Evolutionary conservation across 768 basidiomycete genomes (phyloP), one percentile per base, ranked within the genome.

Genomic region (Clitopilus passeckerianus): DNA sequence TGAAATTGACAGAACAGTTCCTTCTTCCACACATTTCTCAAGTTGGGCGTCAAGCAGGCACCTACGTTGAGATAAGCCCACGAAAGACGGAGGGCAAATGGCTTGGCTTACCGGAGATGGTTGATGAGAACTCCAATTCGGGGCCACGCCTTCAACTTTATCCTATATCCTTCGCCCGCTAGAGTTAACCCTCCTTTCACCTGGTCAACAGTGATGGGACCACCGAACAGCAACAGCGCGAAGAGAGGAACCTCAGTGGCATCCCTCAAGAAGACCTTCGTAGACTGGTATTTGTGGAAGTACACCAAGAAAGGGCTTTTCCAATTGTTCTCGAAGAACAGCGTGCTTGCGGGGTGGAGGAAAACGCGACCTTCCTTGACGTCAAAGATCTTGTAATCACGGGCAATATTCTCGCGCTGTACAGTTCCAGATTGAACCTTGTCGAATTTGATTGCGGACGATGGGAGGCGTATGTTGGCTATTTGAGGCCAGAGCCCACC

Each of bases 51-150:
- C 88, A 7, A 95, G 74, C 15, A 94, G 72, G 56, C 85, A 81
- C 54, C 92, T 89, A 63, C 3, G 58, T 54, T 16, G 6, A 15
- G 50, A 58, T 34, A 56, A 10, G 33, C 46, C 23, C n/a, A 34
- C 54, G 12, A 24, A 22, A 23, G 27, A 41, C 18, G n/a, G 22
- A 22, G n/a, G 6, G 24, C 46, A 53, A 24, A 6, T 22, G 35
- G 1, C 15, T 30, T 35, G 22, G 70, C 78, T 61, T 68, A 90
- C 91, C 91, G 80, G 10, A 95, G 73, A 63, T 94, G 91, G 66
- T 94, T 94, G 43, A 93, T 89, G 27, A 97, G 80, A 10, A 94
- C 86, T 1, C 93, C 94, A 54, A 96, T 95, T 8, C 93, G 82
- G n/a, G 95, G 90, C 84, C 88, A 91, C 0, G 93, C 91, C 58